phyloP scores from a whole-genome alignment of 2,329 filamentous ascomycete genomes.

The Chaetomium sp. region DNA sequence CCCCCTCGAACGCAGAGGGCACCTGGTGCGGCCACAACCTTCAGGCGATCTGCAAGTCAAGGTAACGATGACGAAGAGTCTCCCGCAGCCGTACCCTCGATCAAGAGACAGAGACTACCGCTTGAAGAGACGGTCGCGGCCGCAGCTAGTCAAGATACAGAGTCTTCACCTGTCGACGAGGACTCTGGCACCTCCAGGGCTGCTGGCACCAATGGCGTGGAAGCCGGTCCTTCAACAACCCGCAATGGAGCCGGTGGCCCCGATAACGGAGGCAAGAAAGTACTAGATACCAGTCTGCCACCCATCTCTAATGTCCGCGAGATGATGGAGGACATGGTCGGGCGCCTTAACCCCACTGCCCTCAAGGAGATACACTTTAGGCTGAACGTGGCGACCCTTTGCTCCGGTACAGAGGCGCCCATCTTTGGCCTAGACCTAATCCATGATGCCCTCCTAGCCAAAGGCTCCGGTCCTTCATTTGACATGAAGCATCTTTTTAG shows the following conservation, averaged over 20 bases:
- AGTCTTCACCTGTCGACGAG: neutral
- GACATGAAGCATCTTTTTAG: constrained; percentile 60
- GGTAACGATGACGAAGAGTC: neutral
- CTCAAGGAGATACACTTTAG: constrained; percentile 6
- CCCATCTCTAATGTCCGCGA: constrained; percentile 36
- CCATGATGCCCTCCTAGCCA: constrained; percentile 44
- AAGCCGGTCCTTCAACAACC: neutral
- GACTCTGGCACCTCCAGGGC: neutral
- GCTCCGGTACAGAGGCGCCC: constrained; percentile 77
- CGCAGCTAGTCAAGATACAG: neutral
- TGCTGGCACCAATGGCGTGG: neutral
- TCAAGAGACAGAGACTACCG: constrained; percentile 4
- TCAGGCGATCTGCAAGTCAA: neutral
- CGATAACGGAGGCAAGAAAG: neutral
- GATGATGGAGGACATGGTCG: constrained; percentile 39
- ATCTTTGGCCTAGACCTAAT: constrained; percentile 66
- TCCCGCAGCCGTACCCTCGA: neutral
- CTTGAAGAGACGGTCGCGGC: neutral
- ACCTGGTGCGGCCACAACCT: neutral
- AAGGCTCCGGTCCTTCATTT: constrained; percentile 42
- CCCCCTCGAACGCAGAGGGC: neutral
- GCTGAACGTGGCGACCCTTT: constrained; percentile 65
- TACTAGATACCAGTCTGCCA: constrained; percentile 29
- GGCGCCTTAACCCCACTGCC: constrained; percentile 5
- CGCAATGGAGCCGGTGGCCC: neutral